These are phyloP conservation scores for Quercus berberidifolia DNA, from an alignment of 306 rosid genomes.

Conservation along the genomic window DNA sequence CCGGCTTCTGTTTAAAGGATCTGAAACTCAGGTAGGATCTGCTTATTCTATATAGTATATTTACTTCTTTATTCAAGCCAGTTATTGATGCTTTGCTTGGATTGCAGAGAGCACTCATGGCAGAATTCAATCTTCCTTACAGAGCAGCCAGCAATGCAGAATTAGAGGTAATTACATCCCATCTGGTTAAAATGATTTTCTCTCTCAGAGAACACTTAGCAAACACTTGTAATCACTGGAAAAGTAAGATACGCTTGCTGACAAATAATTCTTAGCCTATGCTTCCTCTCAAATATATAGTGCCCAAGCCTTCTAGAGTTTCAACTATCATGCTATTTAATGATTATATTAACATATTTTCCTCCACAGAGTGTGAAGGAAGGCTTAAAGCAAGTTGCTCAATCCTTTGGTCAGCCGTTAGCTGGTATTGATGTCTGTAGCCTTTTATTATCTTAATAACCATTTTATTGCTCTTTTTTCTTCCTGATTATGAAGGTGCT, in stretches of 20 bases:
- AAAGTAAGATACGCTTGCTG: neutral
- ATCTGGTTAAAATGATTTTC: slow-evolving; percentile 17
- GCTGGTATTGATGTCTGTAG: slow-evolving; percentile 42
- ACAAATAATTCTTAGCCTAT: neutral
- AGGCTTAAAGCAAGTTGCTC: slow-evolving; percentile 68
- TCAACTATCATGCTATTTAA: neutral
- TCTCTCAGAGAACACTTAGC: neutral
- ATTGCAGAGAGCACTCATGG: slow-evolving; percentile 65
- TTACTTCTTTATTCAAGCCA: slow-evolving; percentile 12
- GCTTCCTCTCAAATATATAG: neutral
- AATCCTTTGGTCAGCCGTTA: slow-evolving; percentile 47
- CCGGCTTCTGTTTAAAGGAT: slow-evolving; percentile 42
- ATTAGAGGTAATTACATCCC: slow-evolving; percentile 58
- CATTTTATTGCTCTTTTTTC: slow-evolving; percentile 3
- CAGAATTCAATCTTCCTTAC: slow-evolving; percentile 66
- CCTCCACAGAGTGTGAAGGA: slow-evolving; percentile 59
- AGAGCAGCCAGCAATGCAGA: slow-evolving; percentile 59
- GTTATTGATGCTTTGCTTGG: slow-evolving; percentile 22
- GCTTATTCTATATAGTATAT: neutral
- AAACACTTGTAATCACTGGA: neutral
- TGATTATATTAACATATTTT: neutral
- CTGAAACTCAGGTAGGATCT: slow-evolving; percentile 71
- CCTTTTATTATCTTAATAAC: slow-evolving; percentile 11
- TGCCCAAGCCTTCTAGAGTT: neutral
- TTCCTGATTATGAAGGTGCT: neutral